Evolutionary conservation across 192 early-diverging fungal species (phyloP), one percentile per base, ranked within the genome.

Genomic region (Physocladia obscura): DNA sequence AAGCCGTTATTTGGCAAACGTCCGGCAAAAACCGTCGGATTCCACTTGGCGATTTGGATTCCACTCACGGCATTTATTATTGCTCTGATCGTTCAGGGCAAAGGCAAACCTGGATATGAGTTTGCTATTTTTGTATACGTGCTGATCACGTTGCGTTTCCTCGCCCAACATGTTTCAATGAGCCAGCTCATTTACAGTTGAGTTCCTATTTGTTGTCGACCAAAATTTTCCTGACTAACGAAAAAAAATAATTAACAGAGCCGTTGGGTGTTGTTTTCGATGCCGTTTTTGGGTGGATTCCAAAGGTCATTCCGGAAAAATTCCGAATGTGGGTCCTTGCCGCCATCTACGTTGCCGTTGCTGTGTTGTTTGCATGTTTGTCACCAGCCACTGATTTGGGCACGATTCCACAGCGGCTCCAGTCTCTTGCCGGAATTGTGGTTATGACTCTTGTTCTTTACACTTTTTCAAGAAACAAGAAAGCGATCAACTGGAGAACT

Each of bases 401-500:
- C 38, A 90, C 77, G 44, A 88, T 90, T 38, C 74, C 87, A 40
- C 80, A 90, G 59, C 84, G 92, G 19, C 56, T 93, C 69, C 91
- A 93, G 79, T 89, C 90, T 26, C 75, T 92, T 49, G 79, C 84
- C 59, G 92, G 94, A 29, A 75, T 94, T 39, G 8, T 83, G 27
- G 36, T 91, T 32, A 85, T 92, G 29, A 40, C 87, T 13, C 38
- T 54, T 3, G 11, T 76, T 2, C 70, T 90, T 31, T 78, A 62
- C 26, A 58, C 54, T 21, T 80, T 82, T 32, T 96, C 93, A 24
- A 76, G 70, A 58, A 79, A 91, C 74, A 86, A 82, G 58, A 79
- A 71, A 44, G 68, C 75, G 24, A 88, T 96, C 55, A 81, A 86
- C 64, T 91, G 91, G 89, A 85, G 84, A 71, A 92, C 91, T 2